phyloP scores from a whole-genome alignment of 495 filamentous ascomycete species.

The Podospora anserina region DNA sequence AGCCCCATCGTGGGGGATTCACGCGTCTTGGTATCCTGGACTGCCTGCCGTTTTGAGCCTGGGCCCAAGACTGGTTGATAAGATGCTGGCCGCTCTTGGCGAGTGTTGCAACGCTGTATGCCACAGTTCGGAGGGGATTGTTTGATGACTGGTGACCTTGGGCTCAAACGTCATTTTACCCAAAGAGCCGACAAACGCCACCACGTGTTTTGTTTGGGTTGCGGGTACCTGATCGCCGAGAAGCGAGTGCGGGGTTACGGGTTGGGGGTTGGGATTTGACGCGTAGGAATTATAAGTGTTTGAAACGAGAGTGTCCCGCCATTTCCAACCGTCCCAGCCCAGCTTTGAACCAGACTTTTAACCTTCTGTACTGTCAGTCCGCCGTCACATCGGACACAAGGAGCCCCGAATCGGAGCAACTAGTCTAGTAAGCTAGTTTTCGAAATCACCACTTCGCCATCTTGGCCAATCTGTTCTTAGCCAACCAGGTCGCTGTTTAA shows the following conservation, averaged over 20 bases:
- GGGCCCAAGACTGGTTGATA: slow-evolving; percentile 6
- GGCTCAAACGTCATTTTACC: not conserved
- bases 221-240: not conserved
- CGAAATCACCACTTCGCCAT: not conserved
- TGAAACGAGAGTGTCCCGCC: not conserved
- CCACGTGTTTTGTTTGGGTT: not conserved
- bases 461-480: not conserved
- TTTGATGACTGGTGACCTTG: not conserved
- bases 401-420: not conserved
- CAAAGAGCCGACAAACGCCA: not conserved
- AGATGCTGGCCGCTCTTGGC: not conserved
- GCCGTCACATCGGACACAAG: not conserved
- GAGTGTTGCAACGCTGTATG: not conserved
- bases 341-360: not conserved
- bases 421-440: not conserved
- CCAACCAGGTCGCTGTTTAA: not conserved
- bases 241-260: not conserved
- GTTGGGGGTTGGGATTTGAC: not conserved
- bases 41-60: not conserved
- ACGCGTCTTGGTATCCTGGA: not conserved
- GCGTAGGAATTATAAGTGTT: too few species aligned
- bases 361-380: not conserved
- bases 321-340: not conserved
- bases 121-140: not conserved
- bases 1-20: not conserved